Evolutionary conservation across 257 asterid genomes (phyloP).

Genomic region (Voacanga thouarsii): DNA sequence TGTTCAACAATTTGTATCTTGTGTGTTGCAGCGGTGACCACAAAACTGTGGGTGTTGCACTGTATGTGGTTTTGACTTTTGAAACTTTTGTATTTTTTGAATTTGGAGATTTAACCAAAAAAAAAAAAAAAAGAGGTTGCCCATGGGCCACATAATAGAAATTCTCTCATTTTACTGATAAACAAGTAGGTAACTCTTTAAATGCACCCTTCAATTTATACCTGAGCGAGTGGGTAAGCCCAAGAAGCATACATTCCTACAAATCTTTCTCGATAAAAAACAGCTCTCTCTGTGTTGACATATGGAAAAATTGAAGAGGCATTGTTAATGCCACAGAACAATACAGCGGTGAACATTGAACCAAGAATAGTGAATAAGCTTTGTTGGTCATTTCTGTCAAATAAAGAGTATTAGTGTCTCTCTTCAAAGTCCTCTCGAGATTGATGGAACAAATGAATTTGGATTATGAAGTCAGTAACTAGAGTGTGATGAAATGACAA

Average conservation of each 20-base stretch:
- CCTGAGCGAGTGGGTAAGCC: slow-evolving; percentile 65
- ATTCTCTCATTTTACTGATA: neutral
- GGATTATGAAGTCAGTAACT: neutral
- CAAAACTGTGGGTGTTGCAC: too few relatives aligned
- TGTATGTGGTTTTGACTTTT: too few relatives aligned
- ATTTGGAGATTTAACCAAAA: too few relatives aligned
- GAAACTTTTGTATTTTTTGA: too few relatives aligned
- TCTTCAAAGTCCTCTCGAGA: too few relatives aligned
- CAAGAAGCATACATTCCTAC: slow-evolving; percentile 63
- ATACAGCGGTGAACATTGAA: slow-evolving; percentile 30
- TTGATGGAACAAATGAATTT: neutral
- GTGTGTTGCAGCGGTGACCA: too few relatives aligned
- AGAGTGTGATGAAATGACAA: too few relatives aligned
- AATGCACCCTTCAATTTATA: neutral
- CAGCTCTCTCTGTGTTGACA: slow-evolving; percentile 45
- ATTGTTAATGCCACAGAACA: slow-evolving; percentile 50
- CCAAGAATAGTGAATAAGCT: slow-evolving; percentile 47
- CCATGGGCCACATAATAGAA: too few relatives aligned
- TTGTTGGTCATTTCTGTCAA: slow-evolving; percentile 49
- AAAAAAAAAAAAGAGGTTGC: too few relatives aligned
- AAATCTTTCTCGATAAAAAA: slow-evolving; percentile 51
- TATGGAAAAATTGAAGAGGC: slow-evolving; percentile 43
- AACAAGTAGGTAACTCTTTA: neutral
- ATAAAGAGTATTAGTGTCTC: too few relatives aligned
- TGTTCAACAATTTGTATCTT: too few relatives aligned